Conservation (phyloP, 78 protist genomes). For the Creolimax fragrantissima region DNA sequence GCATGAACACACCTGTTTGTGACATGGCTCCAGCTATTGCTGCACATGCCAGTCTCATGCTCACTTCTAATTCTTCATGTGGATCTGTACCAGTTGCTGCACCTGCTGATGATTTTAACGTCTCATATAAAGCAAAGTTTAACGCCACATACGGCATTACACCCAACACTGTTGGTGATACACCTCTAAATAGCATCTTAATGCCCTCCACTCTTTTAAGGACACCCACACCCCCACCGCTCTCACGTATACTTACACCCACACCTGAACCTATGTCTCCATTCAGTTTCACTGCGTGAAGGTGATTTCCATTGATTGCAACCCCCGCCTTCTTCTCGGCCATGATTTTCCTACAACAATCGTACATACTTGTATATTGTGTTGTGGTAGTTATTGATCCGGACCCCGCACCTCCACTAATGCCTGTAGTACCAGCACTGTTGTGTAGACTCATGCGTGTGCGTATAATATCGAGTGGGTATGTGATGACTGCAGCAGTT, state of each 20-base stretch:
- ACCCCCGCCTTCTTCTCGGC: not conserved
- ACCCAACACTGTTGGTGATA: slow-evolving; percentile 60
- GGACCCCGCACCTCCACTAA: slow-evolving; percentile 47
- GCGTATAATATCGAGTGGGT: slow-evolving; percentile 68
- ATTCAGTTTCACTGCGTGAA: no score
- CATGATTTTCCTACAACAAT: not conserved
- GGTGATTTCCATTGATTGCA: no score
- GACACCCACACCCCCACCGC: no score
- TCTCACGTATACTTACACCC: no score
- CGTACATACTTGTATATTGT: not conserved
- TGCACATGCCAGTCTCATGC: not conserved
- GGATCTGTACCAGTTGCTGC: not conserved
- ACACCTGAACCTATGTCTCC: no score
- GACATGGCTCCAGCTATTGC: slow-evolving; percentile 4
- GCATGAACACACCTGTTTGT: not conserved
- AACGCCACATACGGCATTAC: slow-evolving; percentile 76
- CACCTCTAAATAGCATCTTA: slow-evolving; percentile 51
- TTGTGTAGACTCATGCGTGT: slow-evolving; percentile 57
- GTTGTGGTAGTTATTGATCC: not conserved
- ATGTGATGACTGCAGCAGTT: slow-evolving; percentile 47
- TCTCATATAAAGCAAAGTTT: slow-evolving; percentile 68
- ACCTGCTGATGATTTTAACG: slow-evolving; percentile 23
- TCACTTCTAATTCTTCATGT: not conserved
- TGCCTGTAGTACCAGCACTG: not conserved
- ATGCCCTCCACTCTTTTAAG: no score